phyloP scores from a whole-genome alignment of 2,329 filamentous ascomycete genomes.

The Cladosporium sp. region DNA sequence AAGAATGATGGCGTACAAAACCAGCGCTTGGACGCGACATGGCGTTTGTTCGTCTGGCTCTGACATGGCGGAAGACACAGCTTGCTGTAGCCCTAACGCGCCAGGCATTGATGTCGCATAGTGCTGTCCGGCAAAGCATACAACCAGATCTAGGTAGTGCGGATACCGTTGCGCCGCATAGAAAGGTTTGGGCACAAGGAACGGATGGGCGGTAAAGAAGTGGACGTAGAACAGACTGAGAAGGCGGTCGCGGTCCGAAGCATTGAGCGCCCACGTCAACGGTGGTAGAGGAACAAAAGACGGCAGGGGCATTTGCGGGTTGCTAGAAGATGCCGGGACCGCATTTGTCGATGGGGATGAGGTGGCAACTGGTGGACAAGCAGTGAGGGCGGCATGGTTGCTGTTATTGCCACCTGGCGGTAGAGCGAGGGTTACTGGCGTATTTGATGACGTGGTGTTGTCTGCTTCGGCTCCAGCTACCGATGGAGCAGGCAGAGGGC shows the following conservation, averaged over 20 bases:
- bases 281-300: slow-evolving; percentile 17
- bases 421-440: background rate
- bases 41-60: slow-evolving; percentile 18
- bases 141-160: slow-evolving; percentile 48
- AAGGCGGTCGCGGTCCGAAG: slow-evolving; percentile 35
- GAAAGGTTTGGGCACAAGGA: slow-evolving; percentile 48
- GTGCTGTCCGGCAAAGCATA: slow-evolving; percentile 55
- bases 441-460: background rate
- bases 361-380: background rate
- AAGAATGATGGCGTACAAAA: slow-evolving; percentile 71
- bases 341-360: background rate
- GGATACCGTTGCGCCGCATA: slow-evolving; percentile 40
- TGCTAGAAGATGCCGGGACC: background rate
- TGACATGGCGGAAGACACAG: background rate
- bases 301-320: slow-evolving; percentile 23
- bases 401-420: background rate
- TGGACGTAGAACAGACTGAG: slow-evolving; percentile 53
- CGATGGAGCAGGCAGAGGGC: background rate
- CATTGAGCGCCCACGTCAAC: background rate
- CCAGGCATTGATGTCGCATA: slow-evolving; percentile 43
- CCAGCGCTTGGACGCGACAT: slow-evolving; percentile 69
- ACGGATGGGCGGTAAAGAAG: slow-evolving; percentile 54
- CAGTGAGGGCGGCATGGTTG: background rate
- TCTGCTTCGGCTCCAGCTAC: too few relatives aligned
- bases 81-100: background rate